A percentile compares a stretch with the other conserved stretches of the same genome.
These are phyloP conservation scores for Echium plantagineum DNA, from an alignment of 257 asterid genomes.

Conservation along the genomic window DNA sequence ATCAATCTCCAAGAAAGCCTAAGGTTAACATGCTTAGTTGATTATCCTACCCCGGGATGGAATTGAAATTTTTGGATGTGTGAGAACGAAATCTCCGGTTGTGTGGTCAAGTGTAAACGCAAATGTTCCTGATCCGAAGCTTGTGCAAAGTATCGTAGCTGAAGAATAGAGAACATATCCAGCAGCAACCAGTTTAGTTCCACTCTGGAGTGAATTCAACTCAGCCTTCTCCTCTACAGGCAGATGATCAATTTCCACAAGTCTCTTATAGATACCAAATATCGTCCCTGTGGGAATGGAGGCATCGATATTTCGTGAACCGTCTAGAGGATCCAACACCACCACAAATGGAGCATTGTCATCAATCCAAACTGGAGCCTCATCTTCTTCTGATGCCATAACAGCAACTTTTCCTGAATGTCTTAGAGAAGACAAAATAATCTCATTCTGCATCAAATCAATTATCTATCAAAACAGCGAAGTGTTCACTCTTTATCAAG, in stretches of 20 bases:
- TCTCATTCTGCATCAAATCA: slow-evolving; percentile 59
- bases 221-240: slow-evolving; percentile 61
- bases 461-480: slow-evolving; percentile 3
- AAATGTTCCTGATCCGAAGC: slow-evolving; percentile 77
- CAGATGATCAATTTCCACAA: slow-evolving; percentile 61
- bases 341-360: slow-evolving; percentile 84
- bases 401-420: slow-evolving; percentile 83
- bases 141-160: slow-evolving; percentile 72
- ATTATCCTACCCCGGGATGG: slow-evolving; percentile 63
- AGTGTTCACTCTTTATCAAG: background rate
- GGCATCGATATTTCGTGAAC: slow-evolving; percentile 87
- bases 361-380: slow-evolving; percentile 72
- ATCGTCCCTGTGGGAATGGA: slow-evolving; percentile 94
- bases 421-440: slow-evolving; percentile 55
- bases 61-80: slow-evolving; percentile 58
- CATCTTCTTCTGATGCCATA: slow-evolving; percentile 97
- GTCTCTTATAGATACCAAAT: slow-evolving; percentile 71
- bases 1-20: no score
- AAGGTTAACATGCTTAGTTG: background rate
- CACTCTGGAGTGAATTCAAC: slow-evolving; percentile 82
- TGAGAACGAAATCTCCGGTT: slow-evolving; percentile 75
- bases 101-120: slow-evolving; percentile 73
- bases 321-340: slow-evolving; percentile 82
- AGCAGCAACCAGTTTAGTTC: slow-evolving; percentile 69
- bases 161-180: slow-evolving; percentile 87